These are phyloP conservation scores for Colletotrichum truncatum DNA, from an alignment of 2,329 filamentous ascomycete species.

Conservation along the genomic window DNA sequence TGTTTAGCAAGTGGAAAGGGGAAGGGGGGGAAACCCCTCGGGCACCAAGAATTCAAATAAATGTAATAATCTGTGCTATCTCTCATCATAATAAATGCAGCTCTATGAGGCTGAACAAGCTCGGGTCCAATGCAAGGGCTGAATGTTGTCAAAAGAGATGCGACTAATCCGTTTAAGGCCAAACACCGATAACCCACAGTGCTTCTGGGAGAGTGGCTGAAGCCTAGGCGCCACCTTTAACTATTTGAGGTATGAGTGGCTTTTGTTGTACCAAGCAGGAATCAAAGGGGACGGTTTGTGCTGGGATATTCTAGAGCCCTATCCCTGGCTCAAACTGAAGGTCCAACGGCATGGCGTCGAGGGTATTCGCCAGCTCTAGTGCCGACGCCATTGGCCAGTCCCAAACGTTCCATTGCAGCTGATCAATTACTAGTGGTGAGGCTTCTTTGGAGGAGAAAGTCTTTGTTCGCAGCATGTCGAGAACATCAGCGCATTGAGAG, in stretches of 20 bases:
- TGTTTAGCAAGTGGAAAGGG: no score
- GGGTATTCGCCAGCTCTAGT: slow-evolving; percentile 35
- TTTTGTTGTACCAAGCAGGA: not conserved
- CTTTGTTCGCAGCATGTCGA: slow-evolving; percentile 33
- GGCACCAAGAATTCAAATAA: no score
- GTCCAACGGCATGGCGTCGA: slow-evolving; percentile 35
- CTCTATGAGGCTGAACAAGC: not conserved
- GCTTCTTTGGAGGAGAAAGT: slow-evolving; percentile 29
- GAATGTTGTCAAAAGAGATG: not conserved
- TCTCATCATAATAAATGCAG: no score
- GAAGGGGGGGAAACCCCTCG: no score
- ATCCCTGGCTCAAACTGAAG: slow-evolving; percentile 15
- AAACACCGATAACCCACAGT: not conserved
- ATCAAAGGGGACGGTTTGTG: not conserved
- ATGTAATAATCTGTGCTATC: no score
- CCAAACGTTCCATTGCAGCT: slow-evolving; percentile 38
- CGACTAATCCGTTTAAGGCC: not conserved
- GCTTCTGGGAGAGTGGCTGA: not conserved
- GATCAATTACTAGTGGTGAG: slow-evolving; percentile 20
- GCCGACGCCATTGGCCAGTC: slow-evolving; percentile 39
- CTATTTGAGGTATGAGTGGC: not conserved
- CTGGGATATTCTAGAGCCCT: not conserved
- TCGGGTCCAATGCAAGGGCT: not conserved
- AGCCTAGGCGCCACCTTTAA: not conserved
- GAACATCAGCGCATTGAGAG: slow-evolving; percentile 33